Conservation (phyloP, 2,329 filamentous ascomycete genomes). For the Alternaria dauci region DNA sequence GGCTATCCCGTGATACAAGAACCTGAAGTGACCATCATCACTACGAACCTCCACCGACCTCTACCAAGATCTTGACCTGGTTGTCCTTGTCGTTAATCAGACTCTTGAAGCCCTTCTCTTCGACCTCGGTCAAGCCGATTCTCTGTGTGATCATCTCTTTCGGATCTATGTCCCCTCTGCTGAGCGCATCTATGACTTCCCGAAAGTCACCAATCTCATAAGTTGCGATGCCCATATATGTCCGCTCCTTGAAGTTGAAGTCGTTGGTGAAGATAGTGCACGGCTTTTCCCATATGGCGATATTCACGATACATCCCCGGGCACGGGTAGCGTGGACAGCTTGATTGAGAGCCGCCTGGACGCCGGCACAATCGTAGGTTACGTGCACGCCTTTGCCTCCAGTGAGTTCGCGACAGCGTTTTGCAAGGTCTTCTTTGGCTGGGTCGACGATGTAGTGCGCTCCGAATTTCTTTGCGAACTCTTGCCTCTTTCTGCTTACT, state of each 20-base stretch:
- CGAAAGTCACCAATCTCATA: conserved; percentile 63
- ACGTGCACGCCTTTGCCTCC: conserved; percentile 59
- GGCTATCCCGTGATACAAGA: not conserved
- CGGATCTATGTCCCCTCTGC: conserved; percentile 54
- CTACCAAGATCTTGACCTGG: conserved; percentile 59
- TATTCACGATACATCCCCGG: conserved; percentile 62
- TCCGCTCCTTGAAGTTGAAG: conserved; percentile 62
- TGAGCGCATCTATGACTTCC: conserved; percentile 55
- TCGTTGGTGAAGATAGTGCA: conserved; percentile 60
- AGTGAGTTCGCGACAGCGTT: conserved; percentile 54
- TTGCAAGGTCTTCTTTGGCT: conserved; percentile 58
- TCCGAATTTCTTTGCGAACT: conserved; percentile 61
- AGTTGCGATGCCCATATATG: conserved; percentile 62
- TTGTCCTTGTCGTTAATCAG: conserved; percentile 60
- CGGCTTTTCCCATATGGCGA: conserved; percentile 65
- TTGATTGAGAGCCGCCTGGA: conserved; percentile 60
- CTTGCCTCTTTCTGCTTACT: conserved; percentile 57
- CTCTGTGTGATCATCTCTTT: conserved; percentile 60
- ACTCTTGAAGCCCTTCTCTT: conserved; percentile 58
- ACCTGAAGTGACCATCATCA: not conserved
- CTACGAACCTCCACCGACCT: conserved; percentile 41
- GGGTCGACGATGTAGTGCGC: conserved; percentile 63
- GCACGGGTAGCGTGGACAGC: conserved; percentile 60
- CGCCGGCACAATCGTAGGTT: conserved; percentile 63
- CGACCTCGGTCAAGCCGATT: conserved; percentile 57